phyloP scores from a whole-genome alignment of 1,284 basidiomycete genomes.

The Cystobasidiaceae sp. region DNA sequence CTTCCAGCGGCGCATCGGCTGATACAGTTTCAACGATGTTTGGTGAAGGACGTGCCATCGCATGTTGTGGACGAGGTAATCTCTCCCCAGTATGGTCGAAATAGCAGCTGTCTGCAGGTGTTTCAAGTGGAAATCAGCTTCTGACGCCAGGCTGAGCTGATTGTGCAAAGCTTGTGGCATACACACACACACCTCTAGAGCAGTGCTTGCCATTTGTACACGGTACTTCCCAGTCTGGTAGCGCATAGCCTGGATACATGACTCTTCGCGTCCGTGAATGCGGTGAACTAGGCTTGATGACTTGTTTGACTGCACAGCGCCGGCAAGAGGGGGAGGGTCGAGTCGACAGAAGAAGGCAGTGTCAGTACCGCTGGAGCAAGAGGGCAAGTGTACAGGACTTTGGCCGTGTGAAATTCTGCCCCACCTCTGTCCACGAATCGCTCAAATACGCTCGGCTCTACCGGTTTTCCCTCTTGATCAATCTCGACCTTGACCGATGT shows the following conservation, averaged over 20 bases:
- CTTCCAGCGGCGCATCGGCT: no score
- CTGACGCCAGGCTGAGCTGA: background rate
- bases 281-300: background rate
- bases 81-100: conserved; percentile 7
- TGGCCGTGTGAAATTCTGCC: no score
- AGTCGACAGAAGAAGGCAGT: no score
- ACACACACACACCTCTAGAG: conserved; percentile 7
- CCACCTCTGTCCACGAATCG: no score
- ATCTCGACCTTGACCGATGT: background rate
- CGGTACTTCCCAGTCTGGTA: conserved; percentile 20
- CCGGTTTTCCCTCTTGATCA: background rate
- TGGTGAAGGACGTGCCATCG: no score
- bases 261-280: background rate
- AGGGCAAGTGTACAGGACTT: no score
- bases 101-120: conserved; percentile 16
- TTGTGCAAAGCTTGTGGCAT: background rate
- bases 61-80: no score
- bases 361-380: no score
- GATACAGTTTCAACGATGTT: no score
- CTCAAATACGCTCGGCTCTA: no score
- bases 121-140: background rate
- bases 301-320: no score
- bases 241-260: background rate
- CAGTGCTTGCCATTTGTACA: conserved; percentile 16
- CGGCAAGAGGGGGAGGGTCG: no score